phyloP scores from a whole-genome alignment of 495 filamentous ascomycete species.

The Aspergillus coremiiformis region DNA sequence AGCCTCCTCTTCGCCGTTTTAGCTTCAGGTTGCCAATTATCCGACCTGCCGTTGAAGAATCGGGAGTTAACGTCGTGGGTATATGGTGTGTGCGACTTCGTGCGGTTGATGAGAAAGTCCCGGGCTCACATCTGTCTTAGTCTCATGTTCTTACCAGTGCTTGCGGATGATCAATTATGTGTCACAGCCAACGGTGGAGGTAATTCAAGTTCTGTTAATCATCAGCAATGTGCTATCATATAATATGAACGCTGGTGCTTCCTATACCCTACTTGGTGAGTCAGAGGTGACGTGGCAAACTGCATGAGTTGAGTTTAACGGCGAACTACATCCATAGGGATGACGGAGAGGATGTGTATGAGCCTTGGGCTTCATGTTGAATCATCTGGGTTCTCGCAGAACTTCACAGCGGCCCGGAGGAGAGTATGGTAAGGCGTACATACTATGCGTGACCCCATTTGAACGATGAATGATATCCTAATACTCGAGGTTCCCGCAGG shows the following conservation, averaged over 20 bases:
- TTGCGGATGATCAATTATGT: slow-evolving; percentile 56
- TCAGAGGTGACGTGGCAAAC: background rate
- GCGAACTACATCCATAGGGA: slow-evolving; percentile 27
- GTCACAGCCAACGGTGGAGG: slow-evolving; percentile 47
- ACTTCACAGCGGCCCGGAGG: slow-evolving; percentile 29
- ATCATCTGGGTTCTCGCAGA: slow-evolving; percentile 37
- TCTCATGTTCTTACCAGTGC: slow-evolving; percentile 57
- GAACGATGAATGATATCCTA: background rate
- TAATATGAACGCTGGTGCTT: slow-evolving; percentile 58
- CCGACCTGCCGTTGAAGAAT: slow-evolving; percentile 52
- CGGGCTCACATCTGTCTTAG: slow-evolving; percentile 17
- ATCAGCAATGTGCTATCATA: slow-evolving; percentile 55
- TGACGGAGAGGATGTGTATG: slow-evolving; percentile 53
- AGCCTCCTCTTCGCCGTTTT: slow-evolving; percentile 65
- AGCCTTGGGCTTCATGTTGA: slow-evolving; percentile 51
- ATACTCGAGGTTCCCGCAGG: slow-evolving; percentile 16
- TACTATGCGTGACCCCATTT: background rate
- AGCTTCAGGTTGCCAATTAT: slow-evolving; percentile 73
- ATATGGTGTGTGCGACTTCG: slow-evolving; percentile 36
- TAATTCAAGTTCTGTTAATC: slow-evolving; percentile 51
- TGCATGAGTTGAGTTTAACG: background rate
- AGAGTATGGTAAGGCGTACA: slow-evolving; percentile 38
- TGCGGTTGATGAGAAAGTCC: background rate
- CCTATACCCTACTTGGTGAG: slow-evolving; percentile 51
- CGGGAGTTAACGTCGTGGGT: slow-evolving; percentile 55